Evolutionary conservation across 139 green algal genomes (phyloP), one percentile per base, ranked within the genome.

Genomic region (Penium margaritaceum): DNA sequence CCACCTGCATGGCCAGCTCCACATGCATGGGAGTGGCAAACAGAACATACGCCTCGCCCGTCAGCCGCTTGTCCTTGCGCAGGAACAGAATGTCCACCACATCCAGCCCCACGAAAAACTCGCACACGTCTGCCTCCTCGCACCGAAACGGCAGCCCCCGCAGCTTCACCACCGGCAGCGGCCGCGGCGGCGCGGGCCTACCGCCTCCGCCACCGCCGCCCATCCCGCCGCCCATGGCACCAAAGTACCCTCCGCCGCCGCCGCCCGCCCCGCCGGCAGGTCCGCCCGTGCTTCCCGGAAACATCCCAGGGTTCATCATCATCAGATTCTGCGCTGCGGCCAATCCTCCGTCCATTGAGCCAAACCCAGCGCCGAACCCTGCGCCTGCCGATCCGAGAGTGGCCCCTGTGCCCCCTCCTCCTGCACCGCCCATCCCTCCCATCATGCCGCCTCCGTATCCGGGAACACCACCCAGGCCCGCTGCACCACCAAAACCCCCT

Each of bases 91-190:
- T 76, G 63, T 81, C 75, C 21, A 84, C 65, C 6, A 81, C 47
- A 35, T 81, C 75, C 3, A 81, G 34, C 5, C 75, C 75, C 57
- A 19, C 30, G 60, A 81, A 77, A 76, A 81, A 81, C 21, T 81
- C 75, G 21, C 58, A 5, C 74, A 81, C 75, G 34, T 81, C 75
- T 34, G n/a, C 33, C 36, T 81, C 75, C 24, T 78, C 12, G 35
- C 57, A 76, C n/a, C 17, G 9, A 24, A 73, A 81, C 19, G 75
- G 75, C 36, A 81, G 75, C 33, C 75, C 75, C 36, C 75, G 51
- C 75, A 84, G 39, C 72, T 82, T 81, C 21, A 81, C 73, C 19
- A 84, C 75, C n/a, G 75, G 75, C 32, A 81, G 36, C 27, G 5
- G n/a, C 17, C 70, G 69, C 57, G 17, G 53, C 7, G 21, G 19